Percentiles rank a stretch among this genome's conserved stretches.
These are phyloP conservation scores for Nicotiana undulata DNA, from an alignment of 257 asterid species.

Conservation along the genomic window DNA sequence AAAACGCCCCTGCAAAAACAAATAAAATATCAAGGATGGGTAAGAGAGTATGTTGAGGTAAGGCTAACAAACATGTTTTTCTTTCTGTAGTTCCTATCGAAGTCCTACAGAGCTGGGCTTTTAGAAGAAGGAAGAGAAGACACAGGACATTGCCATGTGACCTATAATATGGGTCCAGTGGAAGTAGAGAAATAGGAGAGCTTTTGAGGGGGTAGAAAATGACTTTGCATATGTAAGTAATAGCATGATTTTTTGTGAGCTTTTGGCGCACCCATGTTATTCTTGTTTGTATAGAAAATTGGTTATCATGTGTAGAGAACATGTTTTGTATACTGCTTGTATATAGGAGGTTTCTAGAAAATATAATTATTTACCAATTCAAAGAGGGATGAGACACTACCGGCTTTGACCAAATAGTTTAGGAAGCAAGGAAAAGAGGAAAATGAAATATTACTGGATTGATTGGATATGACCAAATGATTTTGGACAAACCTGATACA, in stretches of 20 bases:
- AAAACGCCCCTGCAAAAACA: slow-evolving; percentile 43
- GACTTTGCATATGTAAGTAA: not conserved
- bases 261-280: not conserved
- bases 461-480: not conserved
- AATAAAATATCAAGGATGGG: not conserved
- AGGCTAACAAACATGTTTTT: not conserved
- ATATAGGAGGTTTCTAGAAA: not conserved
- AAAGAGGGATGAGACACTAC: not conserved
- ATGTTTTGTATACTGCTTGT: not conserved
- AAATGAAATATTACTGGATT: slow-evolving; percentile 1
- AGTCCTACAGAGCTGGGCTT: not conserved
- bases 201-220: not conserved
- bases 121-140: not conserved
- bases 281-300: not conserved
- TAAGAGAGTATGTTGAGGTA: not conserved
- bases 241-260: not conserved
- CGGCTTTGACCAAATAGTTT: not conserved
- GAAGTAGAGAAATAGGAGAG: not conserved
- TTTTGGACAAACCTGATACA: slow-evolving; percentile 32
- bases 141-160: not conserved
- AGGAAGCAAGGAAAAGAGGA: not conserved
- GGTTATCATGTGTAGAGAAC: not conserved
- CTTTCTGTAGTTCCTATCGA: too few species aligned
- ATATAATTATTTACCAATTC: not conserved
- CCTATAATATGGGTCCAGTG: not conserved